phyloP scores from a whole-genome alignment of 129 eudicot genomes.

The Mikania micrantha region DNA sequence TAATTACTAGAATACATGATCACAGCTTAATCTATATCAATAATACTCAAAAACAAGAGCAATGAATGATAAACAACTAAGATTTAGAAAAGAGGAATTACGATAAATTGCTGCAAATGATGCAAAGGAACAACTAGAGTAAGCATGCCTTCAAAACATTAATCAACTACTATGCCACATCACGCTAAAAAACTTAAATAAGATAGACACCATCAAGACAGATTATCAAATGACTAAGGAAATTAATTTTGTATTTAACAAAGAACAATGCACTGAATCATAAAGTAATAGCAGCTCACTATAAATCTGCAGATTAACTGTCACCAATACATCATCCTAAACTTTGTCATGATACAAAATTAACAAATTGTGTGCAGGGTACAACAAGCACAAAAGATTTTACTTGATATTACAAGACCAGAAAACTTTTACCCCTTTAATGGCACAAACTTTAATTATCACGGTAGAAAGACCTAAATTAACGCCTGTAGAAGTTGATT shows the following conservation, averaged over 20 bases:
- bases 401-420: neutral
- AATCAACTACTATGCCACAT: neutral
- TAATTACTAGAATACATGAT: neutral
- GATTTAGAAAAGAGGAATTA: neutral
- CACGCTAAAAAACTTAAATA: neutral
- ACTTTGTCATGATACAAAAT: neutral
- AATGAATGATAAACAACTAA: neutral
- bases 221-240: too few relatives aligned
- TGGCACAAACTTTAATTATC: too few relatives aligned
- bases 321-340: neutral
- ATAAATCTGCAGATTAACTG: conserved; percentile 5
- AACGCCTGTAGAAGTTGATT: too few relatives aligned
- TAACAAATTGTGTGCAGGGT: too few relatives aligned
- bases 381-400: conserved; percentile 2
- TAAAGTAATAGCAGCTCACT: neutral
- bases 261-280: neutral
- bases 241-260: neutral
- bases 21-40: neutral
- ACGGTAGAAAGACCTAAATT: too few relatives aligned
- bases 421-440: neutral
- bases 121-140: neutral
- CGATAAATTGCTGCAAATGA: too few relatives aligned
- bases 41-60: neutral
- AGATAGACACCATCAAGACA: too few relatives aligned
- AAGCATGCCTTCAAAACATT: too few relatives aligned